These are phyloP conservation scores for Circinella umbellata DNA, from an alignment of 371 early-diverging fungal species.

Conservation along the genomic window DNA sequence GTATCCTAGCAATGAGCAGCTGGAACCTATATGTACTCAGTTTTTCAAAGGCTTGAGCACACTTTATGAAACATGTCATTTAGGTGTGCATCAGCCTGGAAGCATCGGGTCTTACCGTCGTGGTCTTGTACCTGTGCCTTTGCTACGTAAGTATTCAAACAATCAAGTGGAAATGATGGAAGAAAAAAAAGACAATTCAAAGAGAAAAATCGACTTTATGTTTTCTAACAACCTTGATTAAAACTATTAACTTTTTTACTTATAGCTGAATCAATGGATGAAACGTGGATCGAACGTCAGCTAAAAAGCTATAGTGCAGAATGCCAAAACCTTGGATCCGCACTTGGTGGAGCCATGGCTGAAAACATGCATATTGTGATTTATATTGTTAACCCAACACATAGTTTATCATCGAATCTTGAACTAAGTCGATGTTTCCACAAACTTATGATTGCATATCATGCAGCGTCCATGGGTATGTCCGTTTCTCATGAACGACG, in stretches of 20 bases:
- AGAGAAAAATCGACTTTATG: too few species aligned
- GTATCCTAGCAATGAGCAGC: constrained; percentile 53
- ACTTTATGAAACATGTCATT: constrained; percentile 56
- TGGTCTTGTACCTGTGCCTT: constrained; percentile 55
- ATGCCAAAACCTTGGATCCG: constrained; percentile 53
- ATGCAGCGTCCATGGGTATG: constrained; percentile 21
- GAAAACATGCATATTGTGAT: constrained; percentile 54
- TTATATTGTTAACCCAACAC: constrained; percentile 63
- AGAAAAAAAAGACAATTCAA: too few species aligned
- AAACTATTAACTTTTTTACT: not conserved
- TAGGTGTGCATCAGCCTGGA: constrained; percentile 61
- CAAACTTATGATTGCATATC: constrained; percentile 43
- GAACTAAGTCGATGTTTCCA: constrained; percentile 62
- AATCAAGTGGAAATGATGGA: too few species aligned
- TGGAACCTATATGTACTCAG: constrained; percentile 41
- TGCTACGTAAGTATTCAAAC: constrained; percentile 43
- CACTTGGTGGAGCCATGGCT: constrained; percentile 34
- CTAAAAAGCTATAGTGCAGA: constrained; percentile 56
- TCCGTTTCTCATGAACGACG: constrained; percentile 28
- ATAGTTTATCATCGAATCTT: constrained; percentile 52
- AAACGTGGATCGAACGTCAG: constrained; percentile 42
- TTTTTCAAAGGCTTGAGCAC: constrained; percentile 62
- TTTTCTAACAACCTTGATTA: not conserved
- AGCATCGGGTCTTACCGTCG: constrained; percentile 44
- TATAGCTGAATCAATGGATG: constrained; percentile 18